These are phyloP conservation scores for Fusarium sp. DNA, from an alignment of 2,329 filamentous ascomycete genomes.

Conservation along the genomic window DNA sequence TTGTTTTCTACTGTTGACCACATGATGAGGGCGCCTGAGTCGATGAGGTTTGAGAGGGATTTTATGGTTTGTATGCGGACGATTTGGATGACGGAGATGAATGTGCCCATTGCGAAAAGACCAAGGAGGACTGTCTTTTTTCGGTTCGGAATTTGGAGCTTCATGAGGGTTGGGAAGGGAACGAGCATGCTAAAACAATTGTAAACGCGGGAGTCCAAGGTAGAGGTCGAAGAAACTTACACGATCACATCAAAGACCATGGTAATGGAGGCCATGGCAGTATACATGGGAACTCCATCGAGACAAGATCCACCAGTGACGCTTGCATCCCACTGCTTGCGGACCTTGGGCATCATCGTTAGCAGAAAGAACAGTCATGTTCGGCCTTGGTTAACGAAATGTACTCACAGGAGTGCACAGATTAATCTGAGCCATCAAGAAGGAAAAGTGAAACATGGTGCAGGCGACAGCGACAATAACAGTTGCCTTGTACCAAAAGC, in stretches of 20 bases:
- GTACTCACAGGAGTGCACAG: conserved; percentile 50
- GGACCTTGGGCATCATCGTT: not conserved
- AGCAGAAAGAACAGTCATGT: not conserved
- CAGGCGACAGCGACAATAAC: conserved; percentile 51
- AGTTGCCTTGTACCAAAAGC: conserved; percentile 49
- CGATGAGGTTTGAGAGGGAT: conserved; percentile 57
- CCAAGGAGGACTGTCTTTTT: conserved; percentile 57
- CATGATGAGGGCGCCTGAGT: conserved; percentile 56
- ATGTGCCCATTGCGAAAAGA: conserved; percentile 62
- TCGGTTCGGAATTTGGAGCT: conserved; percentile 51
- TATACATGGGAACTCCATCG: conserved; percentile 57
- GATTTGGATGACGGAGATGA: conserved; percentile 64
- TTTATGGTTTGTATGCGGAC: conserved; percentile 64
- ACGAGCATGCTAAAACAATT: conserved; percentile 50
- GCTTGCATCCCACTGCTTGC: conserved; percentile 56
- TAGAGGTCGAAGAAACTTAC: conserved; percentile 44
- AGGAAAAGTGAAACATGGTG: conserved; percentile 55
- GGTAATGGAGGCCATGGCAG: conserved; percentile 54
- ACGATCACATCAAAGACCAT: conserved; percentile 57
- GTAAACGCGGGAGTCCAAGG: not conserved
- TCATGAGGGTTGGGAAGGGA: conserved; percentile 56
- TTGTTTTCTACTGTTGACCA: conserved; percentile 62
- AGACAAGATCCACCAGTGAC: conserved; percentile 54
- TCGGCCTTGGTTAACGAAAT: not conserved
- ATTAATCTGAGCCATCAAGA: conserved; percentile 52